Percentiles rank a stretch among this genome's conserved stretches.
Conservation (phyloP, 345 rosid species). For the Eucalyptus leucophloia region DNA sequence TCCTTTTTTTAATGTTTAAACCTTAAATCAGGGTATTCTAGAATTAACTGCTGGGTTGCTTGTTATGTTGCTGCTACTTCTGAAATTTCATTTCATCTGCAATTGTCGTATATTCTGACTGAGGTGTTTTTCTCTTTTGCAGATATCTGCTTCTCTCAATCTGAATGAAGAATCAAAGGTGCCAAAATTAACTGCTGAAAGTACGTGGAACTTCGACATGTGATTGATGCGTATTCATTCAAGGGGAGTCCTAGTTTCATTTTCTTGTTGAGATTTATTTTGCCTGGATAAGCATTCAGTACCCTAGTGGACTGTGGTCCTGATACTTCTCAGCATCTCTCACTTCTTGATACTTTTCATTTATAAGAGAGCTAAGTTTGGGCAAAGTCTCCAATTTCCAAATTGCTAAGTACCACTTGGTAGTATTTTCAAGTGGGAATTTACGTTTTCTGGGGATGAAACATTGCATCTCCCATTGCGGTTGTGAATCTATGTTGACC, state of each 20-base stretch:
- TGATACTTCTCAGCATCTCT: neutral
- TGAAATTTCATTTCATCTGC: neutral
- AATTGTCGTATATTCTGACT: neutral
- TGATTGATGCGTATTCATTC: neutral
- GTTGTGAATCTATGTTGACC: neutral
- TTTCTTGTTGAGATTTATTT: neutral
- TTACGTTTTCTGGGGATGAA: neutral
- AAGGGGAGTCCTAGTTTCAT: neutral
- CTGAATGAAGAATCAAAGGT: conserved; percentile 50
- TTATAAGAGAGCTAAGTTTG: neutral
- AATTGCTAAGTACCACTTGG: neutral
- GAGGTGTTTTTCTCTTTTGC: neutral
- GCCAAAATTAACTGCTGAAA: conserved; percentile 69
- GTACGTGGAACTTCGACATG: conserved; percentile 66
- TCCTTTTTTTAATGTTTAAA: neutral
- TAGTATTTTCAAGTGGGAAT: neutral
- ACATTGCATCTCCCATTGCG: neutral
- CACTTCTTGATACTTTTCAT: neutral
- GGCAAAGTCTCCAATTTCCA: neutral
- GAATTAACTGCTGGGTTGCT: neutral
- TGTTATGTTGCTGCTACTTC: neutral
- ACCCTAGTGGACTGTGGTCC: neutral
- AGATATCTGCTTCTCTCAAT: conserved; percentile 59
- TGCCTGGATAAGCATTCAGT: neutral
- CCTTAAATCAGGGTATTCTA: neutral